phyloP scores from a whole-genome alignment of 305 asterid species.

The Rubia peregrina region DNA sequence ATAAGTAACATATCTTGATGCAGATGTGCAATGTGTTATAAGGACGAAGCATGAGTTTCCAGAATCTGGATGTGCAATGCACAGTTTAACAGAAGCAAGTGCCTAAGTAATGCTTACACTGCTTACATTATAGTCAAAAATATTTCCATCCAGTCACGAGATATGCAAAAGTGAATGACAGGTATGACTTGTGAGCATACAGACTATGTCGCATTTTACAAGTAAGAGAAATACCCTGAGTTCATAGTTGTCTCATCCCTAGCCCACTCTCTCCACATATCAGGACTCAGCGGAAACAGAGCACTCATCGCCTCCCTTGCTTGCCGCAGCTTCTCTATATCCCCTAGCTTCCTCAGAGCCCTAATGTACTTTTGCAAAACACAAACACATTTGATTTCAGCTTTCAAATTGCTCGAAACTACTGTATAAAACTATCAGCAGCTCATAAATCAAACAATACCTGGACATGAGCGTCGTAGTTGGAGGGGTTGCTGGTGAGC shows the following conservation, averaged over 20 bases:
- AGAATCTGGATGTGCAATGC: too few relatives aligned
- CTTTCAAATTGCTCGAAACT: not conserved
- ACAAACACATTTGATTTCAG: not conserved
- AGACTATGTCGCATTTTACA: not conserved
- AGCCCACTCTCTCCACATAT: constrained; percentile 94
- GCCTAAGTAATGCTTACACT: not conserved
- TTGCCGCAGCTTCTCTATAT: constrained; percentile 66
- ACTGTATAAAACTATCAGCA: not conserved
- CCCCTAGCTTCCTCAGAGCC: constrained; percentile 77
- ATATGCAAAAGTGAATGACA: not conserved
- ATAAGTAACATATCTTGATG: not conserved
- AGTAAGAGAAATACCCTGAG: constrained; percentile 39
- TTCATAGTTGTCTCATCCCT: constrained; percentile 64
- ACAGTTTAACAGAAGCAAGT: not conserved
- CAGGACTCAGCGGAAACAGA: constrained; percentile 69
- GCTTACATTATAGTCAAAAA: not conserved
- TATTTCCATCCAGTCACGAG: not conserved
- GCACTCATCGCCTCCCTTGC: constrained; percentile 90
- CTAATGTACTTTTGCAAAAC: constrained; percentile 45
- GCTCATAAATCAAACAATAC: constrained; percentile 26
- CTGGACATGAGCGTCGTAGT: constrained; percentile 70
- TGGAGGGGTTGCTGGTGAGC: constrained; percentile 47
- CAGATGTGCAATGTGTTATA: too few relatives aligned
- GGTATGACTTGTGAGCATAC: not conserved
- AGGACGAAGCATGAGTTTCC: too few relatives aligned